Conservation (phyloP, 805 yeast genomes). For the Yarrowia sp. region DNA sequence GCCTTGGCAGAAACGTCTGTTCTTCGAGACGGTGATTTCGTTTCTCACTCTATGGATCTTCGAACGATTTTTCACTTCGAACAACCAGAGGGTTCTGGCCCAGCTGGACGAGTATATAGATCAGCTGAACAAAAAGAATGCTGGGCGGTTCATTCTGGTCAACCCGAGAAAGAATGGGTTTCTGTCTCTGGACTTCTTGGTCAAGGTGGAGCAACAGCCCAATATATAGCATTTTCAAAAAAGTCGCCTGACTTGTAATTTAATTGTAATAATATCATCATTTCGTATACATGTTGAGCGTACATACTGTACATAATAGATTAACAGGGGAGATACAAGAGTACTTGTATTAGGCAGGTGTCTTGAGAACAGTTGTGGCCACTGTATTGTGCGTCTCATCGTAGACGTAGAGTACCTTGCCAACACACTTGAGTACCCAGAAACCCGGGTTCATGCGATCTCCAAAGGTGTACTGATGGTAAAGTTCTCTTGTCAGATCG, state of each 20-base stretch:
- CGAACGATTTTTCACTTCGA: conserved; percentile 12
- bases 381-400: conserved; percentile 26
- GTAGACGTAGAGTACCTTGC: conserved; percentile 16
- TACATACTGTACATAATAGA: not conserved
- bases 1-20: conserved; percentile 27
- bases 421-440: conserved; percentile 30
- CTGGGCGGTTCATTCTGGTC: conserved; percentile 1
- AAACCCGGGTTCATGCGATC: conserved; percentile 1
- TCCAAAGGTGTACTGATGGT: conserved; percentile 20
- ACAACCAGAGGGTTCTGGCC: conserved; percentile 8
- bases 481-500: conserved; percentile 11
- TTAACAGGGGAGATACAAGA: not conserved
- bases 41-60: conserved; percentile 23
- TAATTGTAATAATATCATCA: conserved; percentile 2
- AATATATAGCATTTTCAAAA: not conserved
- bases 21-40: conserved; percentile 23
- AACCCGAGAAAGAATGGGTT: conserved; percentile 26
- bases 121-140: conserved; percentile 4
- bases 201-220: not conserved
- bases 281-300: not conserved
- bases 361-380: conserved; percentile 9
- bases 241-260: no score
- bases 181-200: conserved; percentile 34
- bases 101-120: conserved; percentile 27
- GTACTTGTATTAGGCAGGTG: not conserved